Conservation (phyloP, 108 stramenopile species). For the Schizochytrium sp. region DNA sequence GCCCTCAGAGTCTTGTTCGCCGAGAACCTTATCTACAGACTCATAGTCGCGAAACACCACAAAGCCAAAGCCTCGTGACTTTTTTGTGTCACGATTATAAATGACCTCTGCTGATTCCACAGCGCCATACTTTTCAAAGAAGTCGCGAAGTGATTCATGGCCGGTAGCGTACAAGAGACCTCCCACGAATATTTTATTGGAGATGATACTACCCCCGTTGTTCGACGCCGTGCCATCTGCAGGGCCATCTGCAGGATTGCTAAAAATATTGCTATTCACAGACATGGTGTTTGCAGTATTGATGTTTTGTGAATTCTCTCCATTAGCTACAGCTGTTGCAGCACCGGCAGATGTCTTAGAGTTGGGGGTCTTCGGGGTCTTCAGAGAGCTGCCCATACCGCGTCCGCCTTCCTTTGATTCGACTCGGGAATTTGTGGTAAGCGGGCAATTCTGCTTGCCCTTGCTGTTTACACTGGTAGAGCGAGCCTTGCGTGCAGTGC, state of each 20-base stretch:
- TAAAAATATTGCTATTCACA: background rate
- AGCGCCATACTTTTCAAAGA: slow-evolving; percentile 66
- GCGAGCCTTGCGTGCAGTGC: background rate
- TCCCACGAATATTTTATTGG: slow-evolving; percentile 71
- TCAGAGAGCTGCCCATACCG: background rate
- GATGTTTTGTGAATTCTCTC: too few species aligned
- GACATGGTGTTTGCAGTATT: too few species aligned
- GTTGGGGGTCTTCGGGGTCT: too few species aligned
- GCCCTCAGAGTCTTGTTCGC: slow-evolving; percentile 22
- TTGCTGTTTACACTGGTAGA: background rate
- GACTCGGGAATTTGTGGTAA: background rate
- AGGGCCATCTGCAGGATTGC: background rate
- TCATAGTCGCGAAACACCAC: slow-evolving; percentile 65
- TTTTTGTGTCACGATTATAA: slow-evolving; percentile 71
- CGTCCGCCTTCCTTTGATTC: slow-evolving; percentile 8
- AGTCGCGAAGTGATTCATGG: slow-evolving; percentile 65
- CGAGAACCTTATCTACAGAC: slow-evolving; percentile 61
- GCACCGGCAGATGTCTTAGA: too few species aligned
- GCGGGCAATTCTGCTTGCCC: background rate
- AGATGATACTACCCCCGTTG: slow-evolving; percentile 38
- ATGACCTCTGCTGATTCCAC: slow-evolving; percentile 66
- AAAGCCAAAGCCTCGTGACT: slow-evolving; percentile 71
- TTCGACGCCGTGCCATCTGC: background rate
- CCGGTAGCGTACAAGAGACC: slow-evolving; percentile 70
- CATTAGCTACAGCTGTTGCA: too few species aligned